A percentile compares a stretch with the other conserved stretches of the same genome.
Conservation (phyloP, 257 asterid genomes). For the Jacaranda mimosifolia region DNA sequence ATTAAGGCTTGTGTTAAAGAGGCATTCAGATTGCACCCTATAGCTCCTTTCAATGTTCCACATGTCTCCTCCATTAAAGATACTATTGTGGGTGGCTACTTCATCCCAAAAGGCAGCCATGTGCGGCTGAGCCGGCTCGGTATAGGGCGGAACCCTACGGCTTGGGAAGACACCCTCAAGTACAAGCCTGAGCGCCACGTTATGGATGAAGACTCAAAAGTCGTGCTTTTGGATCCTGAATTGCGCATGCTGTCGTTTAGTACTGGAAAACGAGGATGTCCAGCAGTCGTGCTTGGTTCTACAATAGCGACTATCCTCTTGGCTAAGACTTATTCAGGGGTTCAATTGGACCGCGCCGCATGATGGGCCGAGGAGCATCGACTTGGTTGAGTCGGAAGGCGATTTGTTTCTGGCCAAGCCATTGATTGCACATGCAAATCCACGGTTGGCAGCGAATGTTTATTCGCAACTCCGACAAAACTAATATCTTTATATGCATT, state of each 20-base stretch:
- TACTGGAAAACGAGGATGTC: constrained; percentile 44
- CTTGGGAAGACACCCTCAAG: constrained; percentile 38
- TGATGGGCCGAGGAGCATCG: background rate
- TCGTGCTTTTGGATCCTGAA: constrained; percentile 26
- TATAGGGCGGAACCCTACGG: constrained; percentile 47
- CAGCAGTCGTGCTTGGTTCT: constrained; percentile 13
- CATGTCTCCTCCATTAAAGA: constrained; percentile 7
- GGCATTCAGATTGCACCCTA: constrained; percentile 26
- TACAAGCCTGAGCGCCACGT: constrained; percentile 45
- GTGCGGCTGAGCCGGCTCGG: constrained; percentile 42
- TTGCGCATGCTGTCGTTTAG: constrained; percentile 40
- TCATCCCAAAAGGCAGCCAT: constrained; percentile 45
- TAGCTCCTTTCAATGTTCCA: constrained; percentile 28
- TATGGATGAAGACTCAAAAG: background rate
- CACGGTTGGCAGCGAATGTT: constrained; percentile 1
- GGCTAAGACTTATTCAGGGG: constrained; percentile 35
- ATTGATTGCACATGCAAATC: constrained; percentile 16
- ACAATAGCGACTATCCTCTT: constrained; percentile 27
- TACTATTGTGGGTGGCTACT: constrained; percentile 33
- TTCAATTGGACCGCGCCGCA: constrained; percentile 7
- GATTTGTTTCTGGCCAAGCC: constrained; percentile 9
- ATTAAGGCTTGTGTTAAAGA: constrained; percentile 28
- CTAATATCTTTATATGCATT: too few species aligned
- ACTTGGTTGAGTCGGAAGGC: background rate
- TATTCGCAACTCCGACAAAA: background rate